Percentiles rank a stretch among this genome's conserved stretches.
phyloP scores from a whole-genome alignment of 768 basidiomycete genomes.

The Lyophyllum shimeji region DNA sequence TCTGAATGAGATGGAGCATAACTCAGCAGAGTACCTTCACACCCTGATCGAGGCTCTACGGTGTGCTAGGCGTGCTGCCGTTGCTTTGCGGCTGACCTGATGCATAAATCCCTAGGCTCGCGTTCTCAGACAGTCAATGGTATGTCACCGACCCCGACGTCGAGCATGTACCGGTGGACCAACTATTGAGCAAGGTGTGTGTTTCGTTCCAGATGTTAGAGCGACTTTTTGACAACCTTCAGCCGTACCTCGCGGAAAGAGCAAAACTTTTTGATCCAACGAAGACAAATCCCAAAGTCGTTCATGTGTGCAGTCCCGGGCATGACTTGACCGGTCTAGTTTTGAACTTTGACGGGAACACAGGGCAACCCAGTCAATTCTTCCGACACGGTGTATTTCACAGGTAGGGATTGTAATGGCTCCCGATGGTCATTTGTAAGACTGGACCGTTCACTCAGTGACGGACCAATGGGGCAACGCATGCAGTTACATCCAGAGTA shows the following conservation, averaged over 20 bases:
- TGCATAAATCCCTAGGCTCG: conserved; percentile 39
- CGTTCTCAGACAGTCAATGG: conserved; percentile 84
- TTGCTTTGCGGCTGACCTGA: not conserved
- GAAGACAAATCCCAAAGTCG: conserved; percentile 62
- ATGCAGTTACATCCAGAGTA: conserved; percentile 88
- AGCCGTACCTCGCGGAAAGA: conserved; percentile 83
- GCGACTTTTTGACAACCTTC: conserved; percentile 5
- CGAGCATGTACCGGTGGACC: conserved; percentile 71
- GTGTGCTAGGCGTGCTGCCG: conserved; percentile 34
- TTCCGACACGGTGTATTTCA: conserved; percentile 94
- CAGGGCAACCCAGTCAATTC: conserved; percentile 82
- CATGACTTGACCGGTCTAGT: not conserved
- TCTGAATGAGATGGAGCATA: conserved; percentile 82
- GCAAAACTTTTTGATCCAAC: conserved; percentile 76
- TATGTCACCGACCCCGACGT: conserved; percentile 92
- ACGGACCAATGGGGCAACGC: conserved; percentile 88
- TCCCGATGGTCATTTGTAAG: not conserved
- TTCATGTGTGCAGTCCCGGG: conserved; percentile 49
- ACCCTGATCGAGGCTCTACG: conserved; percentile 82
- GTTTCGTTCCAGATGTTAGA: not conserved
- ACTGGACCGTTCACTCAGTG: conserved; percentile 48
- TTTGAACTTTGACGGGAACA: conserved; percentile 10
- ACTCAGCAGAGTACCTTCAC: conserved; percentile 88
- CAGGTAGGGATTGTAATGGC: conserved; percentile 42
- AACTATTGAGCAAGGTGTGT: conserved; percentile 80